Evolutionary conservation across 2,329 filamentous ascomycete species (phyloP).

Genomic region (Cladophialophora exuberans): DNA sequence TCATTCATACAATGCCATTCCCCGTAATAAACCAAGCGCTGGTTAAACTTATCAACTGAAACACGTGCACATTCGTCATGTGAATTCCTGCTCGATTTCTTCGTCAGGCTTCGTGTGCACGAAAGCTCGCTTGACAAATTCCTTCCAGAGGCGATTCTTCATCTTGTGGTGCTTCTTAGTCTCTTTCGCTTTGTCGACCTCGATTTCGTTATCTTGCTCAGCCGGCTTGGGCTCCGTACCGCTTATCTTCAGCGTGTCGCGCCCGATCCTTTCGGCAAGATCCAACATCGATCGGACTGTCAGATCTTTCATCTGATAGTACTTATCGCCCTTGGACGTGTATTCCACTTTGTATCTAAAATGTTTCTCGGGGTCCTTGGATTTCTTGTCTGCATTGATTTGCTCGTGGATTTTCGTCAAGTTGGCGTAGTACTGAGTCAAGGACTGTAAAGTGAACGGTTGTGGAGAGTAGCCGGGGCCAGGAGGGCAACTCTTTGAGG

Average conservation of each 20-base stretch:
- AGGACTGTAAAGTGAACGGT: conserved; percentile 74
- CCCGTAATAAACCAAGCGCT: too few species aligned
- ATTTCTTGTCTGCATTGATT: conserved; percentile 41
- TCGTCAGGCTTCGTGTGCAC: conserved; percentile 33
- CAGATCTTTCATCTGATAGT: conserved; percentile 77
- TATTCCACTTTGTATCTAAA: conserved; percentile 86
- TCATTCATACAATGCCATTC: too few species aligned
- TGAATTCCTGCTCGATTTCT: conserved; percentile 34
- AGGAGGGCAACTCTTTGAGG: conserved; percentile 71
- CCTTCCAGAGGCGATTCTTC: conserved; percentile 34
- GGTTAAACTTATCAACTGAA: too few species aligned
- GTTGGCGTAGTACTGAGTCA: conserved; percentile 92
- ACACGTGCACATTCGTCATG: too few species aligned
- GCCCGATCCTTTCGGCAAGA: conserved; percentile 66
- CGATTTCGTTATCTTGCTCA: conserved; percentile 1
- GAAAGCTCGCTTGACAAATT: conserved; percentile 33
- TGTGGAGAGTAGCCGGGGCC: conserved; percentile 92
- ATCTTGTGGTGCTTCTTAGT: conserved; percentile 41
- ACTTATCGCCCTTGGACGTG: conserved; percentile 73
- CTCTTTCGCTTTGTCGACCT: conserved; percentile 24
- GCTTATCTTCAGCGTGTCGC: conserved; percentile 6
- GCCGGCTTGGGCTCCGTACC: conserved; percentile 8
- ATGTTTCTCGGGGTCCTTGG: conserved; percentile 54
- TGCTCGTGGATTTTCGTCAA: conserved; percentile 87
- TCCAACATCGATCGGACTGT: conserved; percentile 81